Conservation (phyloP, 176 grass and related monocot genomes). For the Microstegium vimineum region DNA sequence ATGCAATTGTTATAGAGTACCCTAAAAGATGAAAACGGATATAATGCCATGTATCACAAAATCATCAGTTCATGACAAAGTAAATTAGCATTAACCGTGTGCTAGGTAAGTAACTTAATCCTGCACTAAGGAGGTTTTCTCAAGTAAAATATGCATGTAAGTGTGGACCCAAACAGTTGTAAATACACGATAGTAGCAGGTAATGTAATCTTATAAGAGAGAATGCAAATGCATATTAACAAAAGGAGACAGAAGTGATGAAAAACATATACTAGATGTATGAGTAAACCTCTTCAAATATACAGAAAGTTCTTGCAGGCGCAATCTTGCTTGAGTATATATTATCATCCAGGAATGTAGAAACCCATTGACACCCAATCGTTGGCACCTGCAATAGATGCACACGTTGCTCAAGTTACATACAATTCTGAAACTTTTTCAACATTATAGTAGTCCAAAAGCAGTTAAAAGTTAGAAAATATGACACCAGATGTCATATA, state of each 20-base stretch:
- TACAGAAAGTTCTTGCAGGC: slow-evolving; percentile 88
- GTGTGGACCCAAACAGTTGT: background rate
- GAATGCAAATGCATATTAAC: background rate
- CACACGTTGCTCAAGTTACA: slow-evolving; percentile 23
- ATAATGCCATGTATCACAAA: background rate
- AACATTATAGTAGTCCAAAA: background rate
- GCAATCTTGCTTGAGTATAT: slow-evolving; percentile 63
- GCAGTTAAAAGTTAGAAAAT: background rate
- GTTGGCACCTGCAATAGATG: slow-evolving; percentile 51
- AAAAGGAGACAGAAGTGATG: background rate
- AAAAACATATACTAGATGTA: slow-evolving; percentile 22
- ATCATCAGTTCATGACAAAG: background rate
- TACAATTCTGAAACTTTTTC: background rate
- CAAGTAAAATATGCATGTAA: background rate
- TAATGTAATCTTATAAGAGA: background rate
- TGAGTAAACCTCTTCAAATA: slow-evolving; percentile 81
- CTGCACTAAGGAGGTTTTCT: background rate
- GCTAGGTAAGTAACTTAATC: background rate
- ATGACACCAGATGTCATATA: background rate
- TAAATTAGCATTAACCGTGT: slow-evolving; percentile 9
- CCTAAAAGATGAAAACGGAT: background rate
- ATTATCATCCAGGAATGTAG: slow-evolving; percentile 57
- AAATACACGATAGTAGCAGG: background rate
- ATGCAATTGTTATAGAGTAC: background rate
- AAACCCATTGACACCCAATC: slow-evolving; percentile 79